phyloP scores from a whole-genome alignment of 306 rosid genomes.

The Malus orientalis region DNA sequence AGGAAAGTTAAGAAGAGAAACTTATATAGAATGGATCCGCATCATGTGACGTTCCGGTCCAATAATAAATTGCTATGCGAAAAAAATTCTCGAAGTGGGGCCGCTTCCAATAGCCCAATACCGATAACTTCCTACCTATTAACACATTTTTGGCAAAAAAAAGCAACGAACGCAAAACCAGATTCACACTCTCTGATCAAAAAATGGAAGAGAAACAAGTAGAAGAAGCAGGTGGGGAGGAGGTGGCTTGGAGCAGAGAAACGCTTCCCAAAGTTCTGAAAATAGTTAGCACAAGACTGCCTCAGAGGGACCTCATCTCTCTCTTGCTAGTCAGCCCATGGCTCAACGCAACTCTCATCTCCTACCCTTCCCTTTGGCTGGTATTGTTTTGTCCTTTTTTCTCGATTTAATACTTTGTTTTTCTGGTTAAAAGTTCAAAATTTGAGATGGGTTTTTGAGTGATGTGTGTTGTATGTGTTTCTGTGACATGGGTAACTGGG shows the following conservation, averaged over 20 bases:
- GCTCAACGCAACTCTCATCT: constrained; percentile 46
- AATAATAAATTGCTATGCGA: too few species aligned
- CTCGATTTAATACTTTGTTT: background rate
- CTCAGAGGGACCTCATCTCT: constrained; percentile 51
- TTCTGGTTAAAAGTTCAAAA: background rate
- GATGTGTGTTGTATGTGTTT: background rate
- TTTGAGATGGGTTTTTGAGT: background rate
- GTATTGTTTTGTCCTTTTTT: constrained; percentile 3
- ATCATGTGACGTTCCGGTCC: fast-evolving
- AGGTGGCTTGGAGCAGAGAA: constrained; percentile 52
- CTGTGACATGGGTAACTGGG: background rate
- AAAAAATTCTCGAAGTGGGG: too few species aligned
- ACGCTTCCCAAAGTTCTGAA: constrained; percentile 53
- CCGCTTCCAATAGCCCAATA: background rate
- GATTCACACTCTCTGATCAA: background rate
- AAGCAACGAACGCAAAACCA: background rate
- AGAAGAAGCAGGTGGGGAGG: constrained; percentile 17
- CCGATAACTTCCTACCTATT: too few species aligned
- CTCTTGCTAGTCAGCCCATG: constrained; percentile 59
- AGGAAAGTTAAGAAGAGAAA: too few species aligned
- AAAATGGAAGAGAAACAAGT: constrained; percentile 33
- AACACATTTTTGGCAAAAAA: background rate
- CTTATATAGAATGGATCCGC: too few species aligned
- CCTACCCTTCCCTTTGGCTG: constrained; percentile 56
- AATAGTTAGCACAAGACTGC: constrained; percentile 42